A percentile compares a stretch with the other conserved stretches of the same genome.
Conservation (phyloP, 129 eudicot species). For the Flaveria trinervia region DNA sequence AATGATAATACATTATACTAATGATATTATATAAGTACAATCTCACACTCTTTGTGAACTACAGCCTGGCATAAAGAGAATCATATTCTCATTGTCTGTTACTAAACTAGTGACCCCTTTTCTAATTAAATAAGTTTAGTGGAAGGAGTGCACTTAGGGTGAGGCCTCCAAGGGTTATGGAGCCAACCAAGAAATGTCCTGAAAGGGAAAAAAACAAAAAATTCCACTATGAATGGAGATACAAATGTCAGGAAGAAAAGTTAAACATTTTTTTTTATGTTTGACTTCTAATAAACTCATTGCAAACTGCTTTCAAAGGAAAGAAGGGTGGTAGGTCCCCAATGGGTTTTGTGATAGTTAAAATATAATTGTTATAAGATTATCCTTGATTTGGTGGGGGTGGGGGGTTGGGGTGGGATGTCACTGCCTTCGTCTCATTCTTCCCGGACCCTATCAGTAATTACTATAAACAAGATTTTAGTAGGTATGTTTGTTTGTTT, state of each 20-base stretch:
- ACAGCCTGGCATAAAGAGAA: constrained; percentile 52
- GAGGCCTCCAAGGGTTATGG: constrained; percentile 60
- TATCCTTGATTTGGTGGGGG: constrained; percentile 5
- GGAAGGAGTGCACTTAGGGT: constrained; percentile 27
- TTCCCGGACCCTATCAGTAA: too few relatives aligned
- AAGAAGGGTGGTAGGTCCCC: constrained; percentile 46
- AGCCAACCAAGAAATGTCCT: constrained; percentile 53
- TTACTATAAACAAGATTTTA: too few relatives aligned
- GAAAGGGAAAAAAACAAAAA: constrained; percentile 14
- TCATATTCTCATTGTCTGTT: constrained; percentile 41
- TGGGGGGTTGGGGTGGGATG: too few relatives aligned
- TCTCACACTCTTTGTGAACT: constrained; percentile 33
- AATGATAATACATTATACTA: constrained; percentile 30
- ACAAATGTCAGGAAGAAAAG: constrained; percentile 23
- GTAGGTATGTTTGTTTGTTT: too few relatives aligned
- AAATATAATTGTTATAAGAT: constrained; percentile 9
- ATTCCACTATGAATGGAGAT: constrained; percentile 37
- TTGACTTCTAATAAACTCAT: constrained; percentile 32
- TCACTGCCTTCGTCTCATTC: too few relatives aligned
- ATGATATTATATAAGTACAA: constrained; percentile 19
- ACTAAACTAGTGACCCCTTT: constrained; percentile 37
- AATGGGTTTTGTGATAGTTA: background rate
- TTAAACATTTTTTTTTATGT: constrained; percentile 9
- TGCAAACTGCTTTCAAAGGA: constrained; percentile 23
- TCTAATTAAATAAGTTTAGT: constrained; percentile 31